Percentiles rank a stretch among this genome's conserved stretches.
phyloP scores from a whole-genome alignment of 2,329 filamentous ascomycete genomes.

The Trichoderma simmonsii region DNA sequence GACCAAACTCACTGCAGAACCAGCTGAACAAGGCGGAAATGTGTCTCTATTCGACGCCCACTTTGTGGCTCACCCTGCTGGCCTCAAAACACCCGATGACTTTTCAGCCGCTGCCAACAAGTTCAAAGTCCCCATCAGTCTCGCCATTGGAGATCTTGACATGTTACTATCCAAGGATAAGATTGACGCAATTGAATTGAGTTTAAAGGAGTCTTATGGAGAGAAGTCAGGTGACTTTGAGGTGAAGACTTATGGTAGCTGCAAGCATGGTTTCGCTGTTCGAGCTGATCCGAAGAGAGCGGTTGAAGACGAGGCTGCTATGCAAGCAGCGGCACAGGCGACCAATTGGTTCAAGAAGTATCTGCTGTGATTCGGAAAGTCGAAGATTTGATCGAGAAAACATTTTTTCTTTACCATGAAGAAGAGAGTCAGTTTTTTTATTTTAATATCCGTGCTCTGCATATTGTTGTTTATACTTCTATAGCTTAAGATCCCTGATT shows the following conservation, averaged over 20 bases:
- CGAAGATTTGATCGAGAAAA: conserved; percentile 32
- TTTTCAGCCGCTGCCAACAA: not conserved
- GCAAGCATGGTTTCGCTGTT: not conserved
- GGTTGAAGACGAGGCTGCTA: not conserved
- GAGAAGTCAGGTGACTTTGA: not conserved
- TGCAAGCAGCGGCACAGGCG: not conserved
- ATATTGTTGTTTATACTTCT: not conserved
- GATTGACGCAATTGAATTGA: not conserved
- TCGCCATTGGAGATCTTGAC: not conserved
- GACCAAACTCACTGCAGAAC: not conserved
- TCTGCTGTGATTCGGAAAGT: not conserved
- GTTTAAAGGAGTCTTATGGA: not conserved
- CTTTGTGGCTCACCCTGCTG: not conserved
- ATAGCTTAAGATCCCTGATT: not conserved
- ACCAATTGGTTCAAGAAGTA: not conserved
- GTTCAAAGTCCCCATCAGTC: not conserved
- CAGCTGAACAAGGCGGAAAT: not conserved
- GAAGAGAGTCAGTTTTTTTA: not conserved
- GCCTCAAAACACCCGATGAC: not conserved
- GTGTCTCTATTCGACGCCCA: not conserved
- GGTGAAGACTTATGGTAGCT: not conserved
- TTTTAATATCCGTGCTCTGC: not conserved
- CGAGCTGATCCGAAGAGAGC: not conserved
- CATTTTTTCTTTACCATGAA: not conserved
- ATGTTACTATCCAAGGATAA: not conserved